Evolutionary conservation across 176 grass and related monocot species (phyloP), one percentile per base, ranked within the genome.

Genomic region (Aegilops sharonensis): DNA sequence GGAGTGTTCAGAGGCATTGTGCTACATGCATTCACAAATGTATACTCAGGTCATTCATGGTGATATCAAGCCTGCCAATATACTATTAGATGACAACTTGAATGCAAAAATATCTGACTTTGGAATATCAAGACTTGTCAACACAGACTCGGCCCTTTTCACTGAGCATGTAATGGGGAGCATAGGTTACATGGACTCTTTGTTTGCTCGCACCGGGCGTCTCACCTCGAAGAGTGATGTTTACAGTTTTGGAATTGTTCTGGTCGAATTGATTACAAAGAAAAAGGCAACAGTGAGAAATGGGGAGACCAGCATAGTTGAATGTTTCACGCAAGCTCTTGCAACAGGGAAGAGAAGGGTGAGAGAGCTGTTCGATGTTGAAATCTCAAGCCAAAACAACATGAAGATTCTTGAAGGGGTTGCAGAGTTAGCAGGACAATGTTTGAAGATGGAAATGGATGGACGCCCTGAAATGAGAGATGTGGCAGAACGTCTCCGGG

Each of bases 21-120:
- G 21, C 0, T 78, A 85, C 30, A 78, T 85, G 83, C 83, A 85
- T 56, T 85, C 73, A 18, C 30, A 85, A 35, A 85, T 85, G 61
- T 54, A 63, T 9, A 56, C 83, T 56, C 61, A 56, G 61, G 62
- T 85, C 47, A 85, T 78, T 8, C 73, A 85, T 37, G 43, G 61
- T 8, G 73, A 85, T 65, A 68, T 78, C 43, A 85, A 85, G n/a
- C 83, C 83, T 78, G 62, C 13, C 36, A 85, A 85, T 6, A 85
- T 85, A 78, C 20, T 85, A 1, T 20, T 85, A 14, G 65, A 87
- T 48, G 8, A 9, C 42, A 11, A 6, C 4, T 50, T 85, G 0
- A 18, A 37, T 39, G 83, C 83, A 1, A 78, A 78, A 27, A 5
- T 85, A 6, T 68, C 30, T 2, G 83, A 85, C 45, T 85, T 85